Evolutionary conservation across 768 basidiomycete species (phyloP).

Genomic region (Leccinum disarticulatum): DNA sequence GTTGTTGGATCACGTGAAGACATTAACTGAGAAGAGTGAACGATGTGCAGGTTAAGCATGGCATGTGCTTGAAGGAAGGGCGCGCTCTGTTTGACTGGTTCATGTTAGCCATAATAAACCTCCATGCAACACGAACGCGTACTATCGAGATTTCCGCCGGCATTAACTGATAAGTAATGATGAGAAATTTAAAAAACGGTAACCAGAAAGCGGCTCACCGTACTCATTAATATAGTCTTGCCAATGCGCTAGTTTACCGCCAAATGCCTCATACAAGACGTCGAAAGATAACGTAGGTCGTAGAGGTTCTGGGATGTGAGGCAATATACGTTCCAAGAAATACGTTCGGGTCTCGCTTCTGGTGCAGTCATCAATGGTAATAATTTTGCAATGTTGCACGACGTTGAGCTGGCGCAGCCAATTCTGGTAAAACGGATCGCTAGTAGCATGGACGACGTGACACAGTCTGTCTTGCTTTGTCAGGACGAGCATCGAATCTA

Average conservation of each 20-base stretch:
- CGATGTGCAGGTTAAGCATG: conserved; percentile 81
- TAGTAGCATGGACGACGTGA: conserved; percentile 80
- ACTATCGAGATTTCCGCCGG: conserved; percentile 72
- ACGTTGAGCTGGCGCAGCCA: conserved; percentile 80
- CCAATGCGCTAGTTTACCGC: conserved; percentile 84
- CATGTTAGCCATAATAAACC: conserved; percentile 9
- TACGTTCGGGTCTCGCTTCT: conserved; percentile 68
- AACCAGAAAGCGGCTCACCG: conserved; percentile 35
- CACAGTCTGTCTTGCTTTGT: conserved; percentile 87
- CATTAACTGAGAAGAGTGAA: conserved; percentile 71
- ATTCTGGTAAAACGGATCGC: conserved; percentile 83
- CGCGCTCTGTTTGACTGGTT: conserved; percentile 70
- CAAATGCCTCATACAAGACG: conserved; percentile 72
- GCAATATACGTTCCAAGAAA: conserved; percentile 62
- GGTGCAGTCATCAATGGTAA: conserved; percentile 78
- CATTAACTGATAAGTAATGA: conserved; percentile 54
- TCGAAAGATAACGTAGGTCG: conserved; percentile 63
- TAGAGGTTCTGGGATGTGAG: conserved; percentile 67
- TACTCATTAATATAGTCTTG: conserved; percentile 78
- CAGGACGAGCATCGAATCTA: conserved; percentile 83
- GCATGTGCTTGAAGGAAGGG: conserved; percentile 86
- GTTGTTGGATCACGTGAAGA: conserved; percentile 35
- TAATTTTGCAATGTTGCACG: conserved; percentile 83
- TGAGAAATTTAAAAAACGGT: conserved; percentile 1
- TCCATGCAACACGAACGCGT: conserved; percentile 26